Base-by-base conservation (phyloP, 495 filamentous ascomycete species). In the Astrothelium subdiscretum region DNA sequence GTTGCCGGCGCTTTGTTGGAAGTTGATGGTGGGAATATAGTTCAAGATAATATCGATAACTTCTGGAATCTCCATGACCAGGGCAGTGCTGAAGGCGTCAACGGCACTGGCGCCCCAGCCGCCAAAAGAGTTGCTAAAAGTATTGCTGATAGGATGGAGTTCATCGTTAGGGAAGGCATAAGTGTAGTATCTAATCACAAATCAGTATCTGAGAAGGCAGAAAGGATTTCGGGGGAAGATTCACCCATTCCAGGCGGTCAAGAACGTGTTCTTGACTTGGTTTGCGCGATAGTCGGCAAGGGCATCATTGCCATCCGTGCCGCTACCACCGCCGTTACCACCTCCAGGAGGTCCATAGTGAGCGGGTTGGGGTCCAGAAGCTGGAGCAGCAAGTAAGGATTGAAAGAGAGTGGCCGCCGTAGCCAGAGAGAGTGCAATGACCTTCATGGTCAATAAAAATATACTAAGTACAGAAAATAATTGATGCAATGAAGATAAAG, bases 41-140 rank as follows among this genome's bases (percentile, higher is more conserved):
- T 87, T 77, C 3, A 95, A 68, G 52, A 94, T 90, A 32, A 83
- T 75, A 22, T 81, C 75, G 35, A 94, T 83, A 35, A 87, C 82
- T 40, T 86, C 78, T 20, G 76, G 74, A 26, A 89, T 80, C 44
- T 77, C 77, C 89, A 95, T 95, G 11, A 96, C 74, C 42, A 90
- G 73, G 0, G 90, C 90, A 0, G 91, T 95, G 62, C 82, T 87
- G 32, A 96, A 75, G 13, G 89, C 90, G 74, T 96, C 91, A 15
- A 94, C 81, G 5, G 90, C 88, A 43, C 82, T 87, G 44, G 91
- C 90, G 12, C 91, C 91, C 91, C 91, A 96, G 64, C 86, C 86
- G 69, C 92, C 94, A 62, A 90, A 90, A 35, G 89, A 88, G 68
- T 95, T 84, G 13, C 76, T 77, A 51, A 75, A 86, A 2, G 73